Evolutionary conservation across 768 basidiomycete genomes (phyloP).

Genomic region (Suillus alpinus): DNA sequence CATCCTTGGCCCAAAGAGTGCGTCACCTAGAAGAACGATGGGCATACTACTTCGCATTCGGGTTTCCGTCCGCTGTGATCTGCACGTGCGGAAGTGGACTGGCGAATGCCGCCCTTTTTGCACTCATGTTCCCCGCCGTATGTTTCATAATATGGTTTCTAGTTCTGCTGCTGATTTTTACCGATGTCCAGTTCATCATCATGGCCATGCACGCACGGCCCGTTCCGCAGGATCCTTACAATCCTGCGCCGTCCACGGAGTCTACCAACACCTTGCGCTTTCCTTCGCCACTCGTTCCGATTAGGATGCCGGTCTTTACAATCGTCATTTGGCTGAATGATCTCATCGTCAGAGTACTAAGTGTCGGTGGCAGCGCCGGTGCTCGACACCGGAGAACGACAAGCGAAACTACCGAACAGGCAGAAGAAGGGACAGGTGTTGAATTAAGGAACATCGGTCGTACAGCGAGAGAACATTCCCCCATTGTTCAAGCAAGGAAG

Average conservation of each 20-base stretch:
- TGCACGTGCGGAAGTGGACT: conserved; percentile 74
- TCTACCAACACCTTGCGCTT: conserved; percentile 48
- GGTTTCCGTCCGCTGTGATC: conserved; percentile 69
- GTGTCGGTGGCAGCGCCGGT: conserved; percentile 43
- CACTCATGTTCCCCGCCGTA: conserved; percentile 77
- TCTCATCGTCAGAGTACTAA: conserved; percentile 58
- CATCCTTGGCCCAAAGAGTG: conserved; percentile 66
- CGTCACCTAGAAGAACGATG: conserved; percentile 83
- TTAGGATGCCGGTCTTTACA: conserved; percentile 75
- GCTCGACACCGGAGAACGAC: conserved; percentile 27
- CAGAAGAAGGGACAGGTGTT: conserved; percentile 57
- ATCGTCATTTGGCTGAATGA: conserved; percentile 76
- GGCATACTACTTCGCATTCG: conserved; percentile 87
- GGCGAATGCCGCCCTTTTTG: conserved; percentile 81
- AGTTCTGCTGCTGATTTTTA: conserved; percentile 6
- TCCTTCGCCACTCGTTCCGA: conserved; percentile 76
- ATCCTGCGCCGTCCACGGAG: conserved; percentile 41
- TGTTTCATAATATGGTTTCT: conserved; percentile 23
- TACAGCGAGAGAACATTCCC: not conserved
- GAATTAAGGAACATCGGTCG: conserved; percentile 17
- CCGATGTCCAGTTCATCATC: conserved; percentile 65
- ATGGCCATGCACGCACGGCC: conserved; percentile 80
- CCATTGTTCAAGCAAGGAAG: conserved; percentile 2
- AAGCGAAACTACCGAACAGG: conserved; percentile 54
- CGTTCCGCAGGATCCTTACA: conserved; percentile 73